Evolutionary conservation across 495 filamentous ascomycete genomes (phyloP).

Genomic region (Talaromyces trachyspermus): DNA sequence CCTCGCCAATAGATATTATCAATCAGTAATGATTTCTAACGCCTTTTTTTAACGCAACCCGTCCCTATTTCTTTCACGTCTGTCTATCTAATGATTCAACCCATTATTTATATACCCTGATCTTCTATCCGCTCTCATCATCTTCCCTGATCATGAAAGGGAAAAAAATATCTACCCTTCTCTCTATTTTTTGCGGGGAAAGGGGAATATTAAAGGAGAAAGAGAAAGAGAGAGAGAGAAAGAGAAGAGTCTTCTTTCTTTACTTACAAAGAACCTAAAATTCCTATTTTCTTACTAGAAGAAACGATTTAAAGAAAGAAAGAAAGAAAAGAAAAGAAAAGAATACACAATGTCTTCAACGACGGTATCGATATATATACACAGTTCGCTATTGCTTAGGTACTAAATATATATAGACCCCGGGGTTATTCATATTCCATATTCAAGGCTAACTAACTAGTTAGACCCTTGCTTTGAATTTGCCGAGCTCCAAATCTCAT

Average conservation of each 20-base stretch:
- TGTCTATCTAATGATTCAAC: constrained; percentile 33
- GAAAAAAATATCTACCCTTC: background rate
- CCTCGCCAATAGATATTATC: constrained; percentile 13
- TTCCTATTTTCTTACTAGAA: background rate
- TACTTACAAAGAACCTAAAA: no score
- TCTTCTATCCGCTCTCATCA: no score
- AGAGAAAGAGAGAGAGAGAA: background rate
- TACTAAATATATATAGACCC: no score
- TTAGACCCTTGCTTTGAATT: no score
- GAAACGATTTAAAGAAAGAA: background rate
- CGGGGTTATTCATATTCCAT: no score
- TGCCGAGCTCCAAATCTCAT: no score
- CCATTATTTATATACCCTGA: constrained; percentile 43
- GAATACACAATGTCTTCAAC: constrained; percentile 34
- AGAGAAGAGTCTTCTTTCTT: background rate
- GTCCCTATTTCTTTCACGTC: background rate
- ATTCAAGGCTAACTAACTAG: no score
- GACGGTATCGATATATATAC: constrained; percentile 21
- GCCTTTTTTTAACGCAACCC: background rate
- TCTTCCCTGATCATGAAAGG: background rate
- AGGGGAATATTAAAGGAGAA: no score
- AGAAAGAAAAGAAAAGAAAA: constrained; percentile 4
- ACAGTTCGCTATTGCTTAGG: no score
- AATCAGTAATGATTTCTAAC: background rate
- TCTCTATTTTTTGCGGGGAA: no score